phyloP scores from a whole-genome alignment of 2,329 filamentous ascomycete genomes.

The Ampelomyces quisqualis region DNA sequence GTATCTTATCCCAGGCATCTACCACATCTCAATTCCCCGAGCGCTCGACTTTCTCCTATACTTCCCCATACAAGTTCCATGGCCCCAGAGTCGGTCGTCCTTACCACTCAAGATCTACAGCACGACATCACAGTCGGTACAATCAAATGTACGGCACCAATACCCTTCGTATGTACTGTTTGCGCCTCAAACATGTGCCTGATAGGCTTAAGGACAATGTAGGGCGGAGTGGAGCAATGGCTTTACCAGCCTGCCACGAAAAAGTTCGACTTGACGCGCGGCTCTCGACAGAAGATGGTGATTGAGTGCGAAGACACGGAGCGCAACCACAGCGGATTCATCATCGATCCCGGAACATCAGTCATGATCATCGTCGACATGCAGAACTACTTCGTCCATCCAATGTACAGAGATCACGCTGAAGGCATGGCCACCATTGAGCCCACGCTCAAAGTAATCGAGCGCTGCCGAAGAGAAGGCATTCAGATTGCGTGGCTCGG shows the following conservation, averaged over 20 bases:
- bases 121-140: constrained; percentile 27
- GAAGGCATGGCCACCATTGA: constrained; percentile 37
- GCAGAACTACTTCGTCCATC: constrained; percentile 48
- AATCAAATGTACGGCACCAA: constrained; percentile 43
- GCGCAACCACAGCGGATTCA: constrained; percentile 45
- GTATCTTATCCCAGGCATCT: no score
- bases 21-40: no score
- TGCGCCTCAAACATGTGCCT: no score
- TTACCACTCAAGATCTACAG: constrained; percentile 16
- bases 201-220: no score
- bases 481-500: constrained; percentile 48
- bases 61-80: constrained; percentile 6
- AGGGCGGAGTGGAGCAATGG: constrained; percentile 46
- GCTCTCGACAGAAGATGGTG: constrained; percentile 39
- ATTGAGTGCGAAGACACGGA: constrained; percentile 46
- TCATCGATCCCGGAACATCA: constrained; percentile 45
- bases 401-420: constrained; percentile 32
- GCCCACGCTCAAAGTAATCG: constrained; percentile 43
- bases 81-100: constrained; percentile 17
- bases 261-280: constrained; percentile 47
- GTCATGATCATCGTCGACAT: constrained; percentile 47
- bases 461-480: constrained; percentile 44
- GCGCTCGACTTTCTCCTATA: not conserved
- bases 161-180: no score
- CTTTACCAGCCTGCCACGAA: constrained; percentile 45